Evolutionary conservation across 345 rosid species (phyloP), one percentile per base, ranked within the genome.

Genomic region (Luvunga scandens): DNA sequence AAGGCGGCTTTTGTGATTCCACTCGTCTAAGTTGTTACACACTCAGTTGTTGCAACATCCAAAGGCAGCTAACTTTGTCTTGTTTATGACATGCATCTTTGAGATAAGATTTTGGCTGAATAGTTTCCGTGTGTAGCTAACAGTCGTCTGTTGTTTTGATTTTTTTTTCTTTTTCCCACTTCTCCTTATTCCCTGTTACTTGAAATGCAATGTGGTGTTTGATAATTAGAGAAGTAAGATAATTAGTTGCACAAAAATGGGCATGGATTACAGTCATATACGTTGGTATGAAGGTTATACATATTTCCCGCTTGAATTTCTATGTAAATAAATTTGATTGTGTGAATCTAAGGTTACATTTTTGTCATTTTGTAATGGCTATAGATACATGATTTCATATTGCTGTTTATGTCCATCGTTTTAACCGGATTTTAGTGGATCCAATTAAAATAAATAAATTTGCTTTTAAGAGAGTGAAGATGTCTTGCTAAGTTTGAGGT

Each of bases 1-100:
- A 77, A 89, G 94, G 74, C 88, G 93, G 75, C 88, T 90, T 39
- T 31, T 86, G 39, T 91, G 85, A 85, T 30, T 65, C n/a, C 78
- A 48, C 25, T 78, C 71, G 24, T 57, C 71, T 27, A 50, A 57
- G 48, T 65, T 25, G 68, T 39, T 28, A 75, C 25, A 0, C 30
- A 36, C 38, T 24, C n/a, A 7, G 28, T 28, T 71, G 72, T 72
- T 69, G 76, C 27, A 7, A 72, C 73, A 83, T 82, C 80, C 77
- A 66, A 81, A 75, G 22, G 83, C 84, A 33, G 75, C 70, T 64
- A 81, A 84, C 79, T 42, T 80, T 76, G 21, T 66, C 71, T 19
- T 38, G 81, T 63, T 69, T 48, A 63, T 60, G 66, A 60, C 70
- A 53, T 72, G 36, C 76, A 42, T 78, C 63, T 75, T 75, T 79